A percentile compares a stretch with the other conserved stretches of the same genome.
Conservation (phyloP, 768 basidiomycete species). For the Leccinum uliginosum region DNA sequence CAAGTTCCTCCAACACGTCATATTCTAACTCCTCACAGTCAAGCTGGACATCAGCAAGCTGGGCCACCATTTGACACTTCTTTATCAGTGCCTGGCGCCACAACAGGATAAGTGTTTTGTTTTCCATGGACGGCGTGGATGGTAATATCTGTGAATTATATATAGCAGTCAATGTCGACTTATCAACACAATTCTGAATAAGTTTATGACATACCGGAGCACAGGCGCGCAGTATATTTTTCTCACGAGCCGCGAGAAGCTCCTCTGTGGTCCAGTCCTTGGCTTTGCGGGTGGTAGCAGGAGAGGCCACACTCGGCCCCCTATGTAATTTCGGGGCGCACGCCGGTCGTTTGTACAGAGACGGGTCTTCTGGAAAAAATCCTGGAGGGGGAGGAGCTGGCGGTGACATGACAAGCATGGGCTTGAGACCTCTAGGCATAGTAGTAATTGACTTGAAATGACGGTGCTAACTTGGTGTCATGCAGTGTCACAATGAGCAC, state of each 20-base stretch:
- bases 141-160: not conserved
- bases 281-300: not conserved
- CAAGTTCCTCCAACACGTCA: not conserved
- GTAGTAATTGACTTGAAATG: too few species aligned
- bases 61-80: not conserved
- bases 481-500: too few species aligned
- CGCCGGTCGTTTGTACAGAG: not conserved
- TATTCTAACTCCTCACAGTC: not conserved
- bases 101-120: not conserved
- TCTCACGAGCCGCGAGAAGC: not conserved
- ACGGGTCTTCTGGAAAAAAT: not conserved
- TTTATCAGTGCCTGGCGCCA: not conserved
- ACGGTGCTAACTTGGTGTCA: too few species aligned
- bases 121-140: not conserved
- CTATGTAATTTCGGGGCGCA: not conserved
- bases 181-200: not conserved
- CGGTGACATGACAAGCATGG: too few species aligned
- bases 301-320: not conserved
- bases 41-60: not conserved
- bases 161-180: not conserved
- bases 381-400: not conserved
- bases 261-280: not conserved
- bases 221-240: not conserved
- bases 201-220: not conserved
- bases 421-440: too few species aligned